Percentiles rank a stretch among this genome's conserved stretches.
These are phyloP conservation scores for Amylocarpus encephaloides DNA, from an alignment of 2,329 filamentous ascomycete genomes.

Conservation along the genomic window DNA sequence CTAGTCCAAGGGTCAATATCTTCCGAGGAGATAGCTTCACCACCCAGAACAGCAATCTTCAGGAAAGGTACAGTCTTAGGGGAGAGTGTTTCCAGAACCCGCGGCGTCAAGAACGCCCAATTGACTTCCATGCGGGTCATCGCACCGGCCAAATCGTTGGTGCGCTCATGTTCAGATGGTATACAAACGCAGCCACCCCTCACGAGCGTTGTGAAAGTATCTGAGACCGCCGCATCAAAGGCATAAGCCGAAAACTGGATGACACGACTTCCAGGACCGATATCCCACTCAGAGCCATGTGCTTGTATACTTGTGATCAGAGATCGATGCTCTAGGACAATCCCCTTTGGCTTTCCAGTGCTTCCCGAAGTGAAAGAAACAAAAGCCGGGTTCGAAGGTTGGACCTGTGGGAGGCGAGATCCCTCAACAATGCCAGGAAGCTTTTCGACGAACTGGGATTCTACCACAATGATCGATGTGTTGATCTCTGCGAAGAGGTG, in stretches of 20 bases:
- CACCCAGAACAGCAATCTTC: constrained; percentile 13
- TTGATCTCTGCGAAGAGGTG: neutral
- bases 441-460: neutral
- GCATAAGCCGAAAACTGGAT: constrained; percentile 18
- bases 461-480: neutral
- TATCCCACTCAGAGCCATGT: constrained; percentile 1
- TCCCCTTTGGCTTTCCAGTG: constrained; percentile 22
- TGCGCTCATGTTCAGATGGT: constrained; percentile 21
- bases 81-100: constrained; percentile 23
- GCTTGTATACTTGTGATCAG: constrained; percentile 8
- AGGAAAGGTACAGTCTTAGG: constrained; percentile 31
- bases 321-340: constrained; percentile 15
- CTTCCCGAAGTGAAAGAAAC: constrained; percentile 30
- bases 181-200: constrained; percentile 20
- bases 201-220: constrained; percentile 20
- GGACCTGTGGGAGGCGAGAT: neutral
- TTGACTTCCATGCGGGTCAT: constrained; percentile 17
- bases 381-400: neutral
- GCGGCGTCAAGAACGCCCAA: constrained; percentile 19
- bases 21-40: constrained; percentile 14
- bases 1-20: constrained; percentile 1
- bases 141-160: constrained; percentile 11
- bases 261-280: constrained; percentile 10
- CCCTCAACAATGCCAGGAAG: neutral
- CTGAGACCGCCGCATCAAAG: constrained; percentile 19